A percentile compares a stretch with the other conserved stretches of the same genome.
Evolutionary conservation across 768 basidiomycete species (phyloP).

Genomic region (Suillus discolor): DNA sequence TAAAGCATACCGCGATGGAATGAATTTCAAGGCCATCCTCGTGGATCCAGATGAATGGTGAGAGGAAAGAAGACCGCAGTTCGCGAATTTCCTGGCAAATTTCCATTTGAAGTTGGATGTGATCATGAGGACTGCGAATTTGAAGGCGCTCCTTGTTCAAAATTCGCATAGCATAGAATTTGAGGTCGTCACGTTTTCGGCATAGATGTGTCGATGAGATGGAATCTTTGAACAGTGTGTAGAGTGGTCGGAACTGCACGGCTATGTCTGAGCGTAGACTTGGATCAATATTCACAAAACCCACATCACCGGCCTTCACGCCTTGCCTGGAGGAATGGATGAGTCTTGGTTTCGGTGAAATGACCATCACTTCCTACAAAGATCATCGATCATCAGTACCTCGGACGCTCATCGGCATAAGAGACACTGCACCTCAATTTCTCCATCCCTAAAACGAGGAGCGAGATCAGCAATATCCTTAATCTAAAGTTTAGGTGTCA

Average conservation of each 20-base stretch:
- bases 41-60: conserved; percentile 43
- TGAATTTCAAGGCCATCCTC: conserved; percentile 40
- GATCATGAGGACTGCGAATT: conserved; percentile 19
- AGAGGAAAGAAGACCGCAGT: conserved; percentile 39
- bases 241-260: conserved; percentile 40
- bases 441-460: conserved; percentile 51
- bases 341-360: conserved; percentile 41
- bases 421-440: conserved; percentile 45
- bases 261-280: conserved; percentile 14
- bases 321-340: conserved; percentile 34
- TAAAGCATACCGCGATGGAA: conserved; percentile 40
- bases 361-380: conserved; percentile 48
- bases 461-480: conserved; percentile 37
- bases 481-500: conserved; percentile 19
- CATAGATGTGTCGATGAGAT: conserved; percentile 20
- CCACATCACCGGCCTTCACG: conserved; percentile 11
- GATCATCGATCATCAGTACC: background rate
- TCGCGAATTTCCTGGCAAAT: conserved; percentile 40
- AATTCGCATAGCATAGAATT: conserved; percentile 34
- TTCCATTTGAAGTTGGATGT: conserved; percentile 31
- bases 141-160: conserved; percentile 16
- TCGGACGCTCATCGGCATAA: conserved; percentile 2
- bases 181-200: conserved; percentile 33
- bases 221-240: conserved; percentile 12
- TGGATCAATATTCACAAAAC: conserved; percentile 17